Evolutionary conservation across 495 filamentous ascomycete genomes (phyloP).

Genomic region (Hypoxylon crocopeplum): DNA sequence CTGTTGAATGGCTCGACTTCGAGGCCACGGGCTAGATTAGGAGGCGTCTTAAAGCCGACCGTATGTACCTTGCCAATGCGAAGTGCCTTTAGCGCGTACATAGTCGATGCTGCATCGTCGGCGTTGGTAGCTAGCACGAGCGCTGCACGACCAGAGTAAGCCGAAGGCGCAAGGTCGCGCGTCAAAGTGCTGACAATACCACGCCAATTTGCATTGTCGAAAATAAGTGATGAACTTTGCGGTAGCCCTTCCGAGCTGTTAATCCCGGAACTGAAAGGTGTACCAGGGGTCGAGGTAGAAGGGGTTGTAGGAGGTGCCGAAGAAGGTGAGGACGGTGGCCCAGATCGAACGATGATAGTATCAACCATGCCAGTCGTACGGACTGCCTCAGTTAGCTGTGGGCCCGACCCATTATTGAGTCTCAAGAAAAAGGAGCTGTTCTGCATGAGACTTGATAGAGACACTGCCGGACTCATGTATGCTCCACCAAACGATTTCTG

Average conservation of each 20-base stretch:
- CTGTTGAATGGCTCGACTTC: constrained; percentile 76
- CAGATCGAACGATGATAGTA: constrained; percentile 70
- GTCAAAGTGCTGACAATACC: constrained; percentile 81
- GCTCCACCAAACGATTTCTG: constrained; percentile 80
- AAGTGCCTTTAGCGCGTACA: constrained; percentile 79
- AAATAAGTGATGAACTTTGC: constrained; percentile 60
- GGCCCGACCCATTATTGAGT: constrained; percentile 62
- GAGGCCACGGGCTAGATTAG: constrained; percentile 65
- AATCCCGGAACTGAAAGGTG: constrained; percentile 2
- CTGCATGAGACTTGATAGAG: constrained; percentile 48
- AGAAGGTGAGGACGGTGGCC: constrained; percentile 38
- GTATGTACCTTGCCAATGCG: constrained; percentile 81
- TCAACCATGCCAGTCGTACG: constrained; percentile 79
- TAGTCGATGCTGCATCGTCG: constrained; percentile 73
- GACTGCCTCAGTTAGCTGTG: constrained; percentile 72
- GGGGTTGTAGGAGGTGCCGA: constrained; percentile 48
- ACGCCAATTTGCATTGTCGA: constrained; percentile 84
- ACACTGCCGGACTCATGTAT: constrained; percentile 74
- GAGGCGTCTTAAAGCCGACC: constrained; percentile 77
- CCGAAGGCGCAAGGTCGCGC: constrained; percentile 80
- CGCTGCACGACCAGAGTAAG: constrained; percentile 75
- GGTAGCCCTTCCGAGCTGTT: constrained; percentile 39
- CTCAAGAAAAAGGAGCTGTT: constrained; percentile 50
- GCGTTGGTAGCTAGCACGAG: constrained; percentile 72
- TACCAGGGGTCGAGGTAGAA: constrained; percentile 45